phyloP scores from a whole-genome alignment of 2,329 filamentous ascomycete species.

The Malbranchea zuffiana region DNA sequence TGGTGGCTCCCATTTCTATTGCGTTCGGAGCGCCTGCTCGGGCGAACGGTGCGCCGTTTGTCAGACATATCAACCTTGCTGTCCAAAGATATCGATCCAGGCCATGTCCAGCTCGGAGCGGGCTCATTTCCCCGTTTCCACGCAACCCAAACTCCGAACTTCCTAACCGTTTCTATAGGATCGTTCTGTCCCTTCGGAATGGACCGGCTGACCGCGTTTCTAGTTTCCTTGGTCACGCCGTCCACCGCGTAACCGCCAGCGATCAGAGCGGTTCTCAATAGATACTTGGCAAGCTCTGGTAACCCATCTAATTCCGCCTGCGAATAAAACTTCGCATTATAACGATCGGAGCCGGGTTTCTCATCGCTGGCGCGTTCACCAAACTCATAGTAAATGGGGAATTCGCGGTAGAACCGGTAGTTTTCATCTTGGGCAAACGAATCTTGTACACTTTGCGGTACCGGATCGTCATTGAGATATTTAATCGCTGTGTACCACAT shows the following conservation, averaged over 20 bases:
- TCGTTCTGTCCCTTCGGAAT: conserved; percentile 54
- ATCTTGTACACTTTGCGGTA: conserved; percentile 47
- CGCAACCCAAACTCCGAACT: conserved; percentile 54
- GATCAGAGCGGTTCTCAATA: conserved; percentile 53
- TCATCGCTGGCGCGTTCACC: conserved; percentile 44
- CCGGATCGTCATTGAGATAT: conserved; percentile 53
- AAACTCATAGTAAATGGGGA: conserved; percentile 49
- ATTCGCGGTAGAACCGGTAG: conserved; percentile 42
- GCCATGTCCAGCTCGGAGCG: conserved; percentile 51
- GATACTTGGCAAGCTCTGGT: conserved; percentile 48
- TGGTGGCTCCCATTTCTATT: conserved; percentile 31
- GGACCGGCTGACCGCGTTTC: conserved; percentile 50
- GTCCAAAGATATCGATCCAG: conserved; percentile 44
- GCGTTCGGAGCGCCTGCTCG: conserved; percentile 46
- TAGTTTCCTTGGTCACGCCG: conserved; percentile 47
- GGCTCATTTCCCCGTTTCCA: conserved; percentile 57
- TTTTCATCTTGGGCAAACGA: conserved; percentile 45
- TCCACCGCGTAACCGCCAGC: conserved; percentile 48
- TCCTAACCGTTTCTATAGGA: conserved; percentile 48
- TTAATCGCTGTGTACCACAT: conserved; percentile 57
- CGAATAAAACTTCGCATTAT: conserved; percentile 52
- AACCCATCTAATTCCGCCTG: conserved; percentile 52
- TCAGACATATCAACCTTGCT: conserved; percentile 38
- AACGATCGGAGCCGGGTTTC: conserved; percentile 41
- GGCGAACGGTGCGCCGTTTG: conserved; percentile 46